Evolutionary conservation across 2,329 filamentous ascomycete genomes (phyloP).

Genomic region (Aspergillus floridensis): DNA sequence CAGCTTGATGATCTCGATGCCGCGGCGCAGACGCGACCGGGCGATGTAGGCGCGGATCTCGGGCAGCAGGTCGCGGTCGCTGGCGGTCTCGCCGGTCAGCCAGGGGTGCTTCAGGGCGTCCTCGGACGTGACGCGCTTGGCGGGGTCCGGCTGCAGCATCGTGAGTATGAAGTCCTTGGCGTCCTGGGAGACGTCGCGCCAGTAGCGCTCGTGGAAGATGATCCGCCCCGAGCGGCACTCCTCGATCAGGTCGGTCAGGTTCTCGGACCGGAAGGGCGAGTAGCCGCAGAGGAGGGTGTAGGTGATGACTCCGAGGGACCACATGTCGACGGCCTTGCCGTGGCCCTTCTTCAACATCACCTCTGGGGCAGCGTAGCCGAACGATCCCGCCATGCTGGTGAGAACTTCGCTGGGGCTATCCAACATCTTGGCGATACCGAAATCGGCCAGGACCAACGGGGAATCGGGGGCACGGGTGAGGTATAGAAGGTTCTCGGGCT

Average conservation of each 20-base stretch:
- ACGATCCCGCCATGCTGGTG: slow-evolving; percentile 97
- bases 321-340: slow-evolving; percentile 98
- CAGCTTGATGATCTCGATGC: slow-evolving; percentile 94
- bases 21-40: slow-evolving; percentile 83
- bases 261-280: slow-evolving; percentile 95
- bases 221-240: slow-evolving; percentile 83
- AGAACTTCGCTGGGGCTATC: slow-evolving; percentile 87
- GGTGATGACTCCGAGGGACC: slow-evolving; percentile 97
- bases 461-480: slow-evolving; percentile 74
- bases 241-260: slow-evolving; percentile 85
- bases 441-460: slow-evolving; percentile 89
- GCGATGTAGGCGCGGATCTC: slow-evolving; percentile 95
- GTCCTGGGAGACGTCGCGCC: slow-evolving; percentile 94
- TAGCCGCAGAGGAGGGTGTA: slow-evolving; percentile 98
- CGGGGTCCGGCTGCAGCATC: slow-evolving; percentile 75
- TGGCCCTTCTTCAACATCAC: slow-evolving; percentile 98
- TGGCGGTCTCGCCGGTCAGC: slow-evolving; percentile 87
- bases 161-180: slow-evolving; percentile 90
- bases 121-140: slow-evolving; percentile 74
- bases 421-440: slow-evolving; percentile 97
- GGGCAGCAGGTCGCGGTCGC: slow-evolving; percentile 93
- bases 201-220: slow-evolving; percentile 96
- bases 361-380: slow-evolving; percentile 95
- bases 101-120: slow-evolving; percentile 78
- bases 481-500: slow-evolving; percentile 96